Evolutionary conservation across 2,329 filamentous ascomycete genomes (phyloP).

Genomic region (Rutstroemia sp.): DNA sequence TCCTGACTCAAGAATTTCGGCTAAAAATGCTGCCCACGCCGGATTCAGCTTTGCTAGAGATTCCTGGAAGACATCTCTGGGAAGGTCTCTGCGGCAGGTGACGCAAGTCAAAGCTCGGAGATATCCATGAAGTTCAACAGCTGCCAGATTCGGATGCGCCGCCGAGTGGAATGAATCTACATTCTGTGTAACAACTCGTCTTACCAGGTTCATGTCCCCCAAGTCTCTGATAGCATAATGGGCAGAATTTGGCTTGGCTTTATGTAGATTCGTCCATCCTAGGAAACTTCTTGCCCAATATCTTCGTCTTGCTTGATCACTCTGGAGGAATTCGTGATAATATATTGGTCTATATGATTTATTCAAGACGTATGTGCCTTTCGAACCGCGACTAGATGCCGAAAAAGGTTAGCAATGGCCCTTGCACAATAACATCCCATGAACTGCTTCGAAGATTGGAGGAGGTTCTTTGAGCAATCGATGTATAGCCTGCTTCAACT

Average conservation of each 20-base stretch:
- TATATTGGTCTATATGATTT: constrained; percentile 88
- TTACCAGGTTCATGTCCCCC: constrained; percentile 63
- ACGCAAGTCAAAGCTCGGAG: constrained; percentile 75
- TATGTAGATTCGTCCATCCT: constrained; percentile 78
- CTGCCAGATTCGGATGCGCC: constrained; percentile 67
- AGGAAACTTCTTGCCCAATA: constrained; percentile 96
- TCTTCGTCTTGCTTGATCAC: constrained; percentile 59
- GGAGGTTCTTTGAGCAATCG: background rate
- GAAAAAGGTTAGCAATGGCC: constrained; percentile 1
- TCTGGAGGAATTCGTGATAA: constrained; percentile 77
- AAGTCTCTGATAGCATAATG: constrained; percentile 73
- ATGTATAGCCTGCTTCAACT: background rate
- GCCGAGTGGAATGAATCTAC: constrained; percentile 87
- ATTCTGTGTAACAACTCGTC: constrained; percentile 84
- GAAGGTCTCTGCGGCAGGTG: constrained; percentile 65
- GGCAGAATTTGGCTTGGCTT: constrained; percentile 69
- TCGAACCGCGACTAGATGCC: constrained; percentile 44
- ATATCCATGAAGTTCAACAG: constrained; percentile 87
- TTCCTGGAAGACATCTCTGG: constrained; percentile 67
- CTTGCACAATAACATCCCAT: background rate
- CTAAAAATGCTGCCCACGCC: constrained; percentile 71
- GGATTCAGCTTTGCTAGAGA: constrained; percentile 76
- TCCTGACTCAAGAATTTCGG: constrained; percentile 62
- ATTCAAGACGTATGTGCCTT: constrained; percentile 90
- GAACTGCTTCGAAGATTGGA: background rate